Percentiles rank a stretch among this genome's conserved stretches.
These are phyloP conservation scores for Schizothecium vesticola DNA, from an alignment of 495 filamentous ascomycete species.

Conservation along the genomic window DNA sequence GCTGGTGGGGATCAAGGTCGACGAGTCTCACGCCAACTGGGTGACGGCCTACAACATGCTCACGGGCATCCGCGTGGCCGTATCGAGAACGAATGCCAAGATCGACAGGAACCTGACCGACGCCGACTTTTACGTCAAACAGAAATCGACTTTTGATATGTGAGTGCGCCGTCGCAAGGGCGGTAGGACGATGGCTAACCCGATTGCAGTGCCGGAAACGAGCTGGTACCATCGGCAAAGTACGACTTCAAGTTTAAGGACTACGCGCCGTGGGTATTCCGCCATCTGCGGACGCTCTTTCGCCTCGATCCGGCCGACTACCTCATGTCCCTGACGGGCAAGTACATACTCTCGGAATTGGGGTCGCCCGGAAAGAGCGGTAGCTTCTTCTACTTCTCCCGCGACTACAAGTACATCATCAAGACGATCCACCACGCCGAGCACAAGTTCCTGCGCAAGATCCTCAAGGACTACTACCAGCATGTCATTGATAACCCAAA, in stretches of 20 bases:
- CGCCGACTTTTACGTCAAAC: constrained; percentile 82
- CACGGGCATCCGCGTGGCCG: constrained; percentile 94
- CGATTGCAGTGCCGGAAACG: constrained; percentile 73
- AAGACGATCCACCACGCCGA: constrained; percentile 98
- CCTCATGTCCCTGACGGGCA: constrained; percentile 95
- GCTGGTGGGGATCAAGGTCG: constrained; percentile 95
- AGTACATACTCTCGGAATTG: constrained; percentile 96
- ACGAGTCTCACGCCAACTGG: constrained; percentile 96
- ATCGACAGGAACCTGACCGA: constrained; percentile 82
- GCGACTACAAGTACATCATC: constrained; percentile 99
- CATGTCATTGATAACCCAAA: constrained; percentile 93
- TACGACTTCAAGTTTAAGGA: constrained; percentile 99
- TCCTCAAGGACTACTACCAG: constrained; percentile 87
- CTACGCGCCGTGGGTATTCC: constrained; percentile 98
- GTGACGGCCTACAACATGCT: constrained; percentile 99
- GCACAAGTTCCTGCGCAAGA: constrained; percentile 89
- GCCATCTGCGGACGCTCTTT: constrained; percentile 84
- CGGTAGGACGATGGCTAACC: constrained; percentile 5
- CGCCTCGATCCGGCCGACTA: constrained; percentile 94
- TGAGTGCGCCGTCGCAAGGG: constrained; percentile 6
- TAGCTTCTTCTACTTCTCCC: constrained; percentile 99
- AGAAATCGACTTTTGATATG: constrained; percentile 99
- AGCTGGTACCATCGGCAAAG: constrained; percentile 94
- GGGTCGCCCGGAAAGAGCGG: constrained; percentile 97
- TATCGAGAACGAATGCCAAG: constrained; percentile 95